Base-by-base conservation (phyloP, 2,329 filamentous ascomycete species). In the Cercospora nicotianae region DNA sequence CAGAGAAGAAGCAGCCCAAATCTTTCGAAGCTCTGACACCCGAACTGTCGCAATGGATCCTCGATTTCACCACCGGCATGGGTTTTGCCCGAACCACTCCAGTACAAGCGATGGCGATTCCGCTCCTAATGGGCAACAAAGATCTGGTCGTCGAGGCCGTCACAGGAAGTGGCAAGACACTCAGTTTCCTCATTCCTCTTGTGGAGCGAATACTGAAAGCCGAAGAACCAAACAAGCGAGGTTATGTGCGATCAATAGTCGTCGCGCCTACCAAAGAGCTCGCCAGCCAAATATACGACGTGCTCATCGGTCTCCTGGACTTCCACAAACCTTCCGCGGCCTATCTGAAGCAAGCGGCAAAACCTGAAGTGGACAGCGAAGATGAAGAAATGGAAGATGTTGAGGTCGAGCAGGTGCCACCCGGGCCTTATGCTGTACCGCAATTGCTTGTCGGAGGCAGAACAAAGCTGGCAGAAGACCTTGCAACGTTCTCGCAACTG, bases 131-230 rank as follows among this genome's bases (percentile, higher is more conserved):
- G 81, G 90, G 89, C 62, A 91, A 96, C 78, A 96, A 96, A 76
- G 93, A 97, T 79, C 92, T 96, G 4, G 93, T 97, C 0, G 93
- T 97, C 5, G 93, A 96, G 83, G 88, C 93, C 33, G 93, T 96
- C 3, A 97, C 93, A 2, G 93, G 94, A 12, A 95, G 91, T 79
- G 93, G 93, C 68, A 97, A 97, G 81, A 97, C 93, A 0, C 83
- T 97, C 31, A 87, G 92, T 1, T 99, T 94, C 75, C 82, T 96
- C 36, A 89, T 97, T 58, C 93, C 94, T 1, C 83, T 96, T 3
- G 87, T 96, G 26, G 91, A 96, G 80, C 91, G 92, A 73, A 84
- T 98, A 57, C 82, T 98, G 68, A 89, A 91, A 72, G 81, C 92
- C 30, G 90, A 93, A 69, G 91, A 94, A 69, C 91, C 93, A 2